phyloP scores from a whole-genome alignment of 106 monocot genomes.

The Xerophyta viscosa region DNA sequence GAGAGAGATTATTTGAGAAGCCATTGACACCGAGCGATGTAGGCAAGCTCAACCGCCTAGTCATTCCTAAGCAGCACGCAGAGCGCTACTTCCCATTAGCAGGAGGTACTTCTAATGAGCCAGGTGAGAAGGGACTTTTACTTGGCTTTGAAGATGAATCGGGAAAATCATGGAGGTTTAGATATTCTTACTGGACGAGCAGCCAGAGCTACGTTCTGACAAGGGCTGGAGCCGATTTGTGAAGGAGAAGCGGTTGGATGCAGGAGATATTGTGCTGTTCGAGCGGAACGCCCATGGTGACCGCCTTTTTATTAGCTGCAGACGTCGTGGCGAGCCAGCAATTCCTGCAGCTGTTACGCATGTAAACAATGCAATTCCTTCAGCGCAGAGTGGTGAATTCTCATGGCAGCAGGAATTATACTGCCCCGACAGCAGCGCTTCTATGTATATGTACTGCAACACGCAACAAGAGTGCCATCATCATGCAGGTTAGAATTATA shows the following conservation, averaged over 20 bases:
- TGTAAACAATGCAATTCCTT: not conserved
- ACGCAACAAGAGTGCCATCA: too few relatives aligned
- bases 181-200: constrained; percentile 80
- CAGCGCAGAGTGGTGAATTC: not conserved
- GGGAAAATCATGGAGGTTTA: constrained; percentile 48
- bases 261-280: constrained; percentile 55
- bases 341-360: too few relatives aligned
- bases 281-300: constrained; percentile 7
- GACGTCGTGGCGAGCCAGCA: constrained; percentile 3
- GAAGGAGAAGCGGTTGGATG: constrained; percentile 58
- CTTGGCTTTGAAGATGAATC: constrained; percentile 62
- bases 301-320: constrained; percentile 20
- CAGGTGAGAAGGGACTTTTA: constrained; percentile 55
- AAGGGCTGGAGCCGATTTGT: constrained; percentile 75
- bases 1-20: constrained; percentile 56
- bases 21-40: constrained; percentile 68
- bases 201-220: constrained; percentile 80
- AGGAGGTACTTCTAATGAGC: too few relatives aligned
- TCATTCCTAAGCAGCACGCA: constrained; percentile 64
- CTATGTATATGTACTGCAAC: too few relatives aligned
- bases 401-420: too few relatives aligned
- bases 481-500: too few relatives aligned
- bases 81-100: constrained; percentile 69
- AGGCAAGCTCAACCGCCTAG: constrained; percentile 75
- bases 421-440: too few relatives aligned